Conservation (phyloP, 2,329 filamentous ascomycete species). For the Macrophomina tecta region DNA sequence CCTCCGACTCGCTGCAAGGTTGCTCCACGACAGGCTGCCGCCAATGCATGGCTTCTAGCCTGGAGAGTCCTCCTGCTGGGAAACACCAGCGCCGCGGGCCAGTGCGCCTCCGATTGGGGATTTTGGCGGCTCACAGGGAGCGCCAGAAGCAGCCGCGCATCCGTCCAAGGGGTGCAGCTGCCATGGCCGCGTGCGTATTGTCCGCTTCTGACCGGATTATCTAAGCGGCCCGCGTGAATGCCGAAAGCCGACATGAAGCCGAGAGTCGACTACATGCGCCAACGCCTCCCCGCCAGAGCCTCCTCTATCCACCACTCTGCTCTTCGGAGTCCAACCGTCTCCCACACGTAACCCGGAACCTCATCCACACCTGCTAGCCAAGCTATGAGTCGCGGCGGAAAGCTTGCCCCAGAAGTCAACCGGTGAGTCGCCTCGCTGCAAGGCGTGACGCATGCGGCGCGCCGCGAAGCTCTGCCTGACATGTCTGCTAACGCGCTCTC, state of each 20-base stretch:
- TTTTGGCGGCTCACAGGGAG: too few species aligned
- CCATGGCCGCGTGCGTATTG: neutral
- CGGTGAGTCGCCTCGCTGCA: constrained; percentile 64
- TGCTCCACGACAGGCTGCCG: neutral
- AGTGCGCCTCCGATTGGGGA: too few species aligned
- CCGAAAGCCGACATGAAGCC: neutral
- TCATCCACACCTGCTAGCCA: constrained; percentile 41
- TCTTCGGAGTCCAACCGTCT: constrained; percentile 30
- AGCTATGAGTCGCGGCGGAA: constrained; percentile 95
- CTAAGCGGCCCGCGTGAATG: neutral
- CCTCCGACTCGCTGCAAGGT: neutral
- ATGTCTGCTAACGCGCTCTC: constrained; percentile 37
- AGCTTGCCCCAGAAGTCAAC: constrained; percentile 99
- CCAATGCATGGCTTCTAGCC: too few species aligned
- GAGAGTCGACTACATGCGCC: constrained; percentile 18
- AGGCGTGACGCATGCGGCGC: constrained; percentile 29
- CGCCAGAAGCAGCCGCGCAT: too few species aligned
- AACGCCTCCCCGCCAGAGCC: constrained; percentile 24
- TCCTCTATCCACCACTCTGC: constrained; percentile 21
- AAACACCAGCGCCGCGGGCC: too few species aligned
- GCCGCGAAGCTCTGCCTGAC: constrained; percentile 31
- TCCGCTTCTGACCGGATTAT: neutral
- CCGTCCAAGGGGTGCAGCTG: too few species aligned
- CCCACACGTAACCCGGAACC: constrained; percentile 28
- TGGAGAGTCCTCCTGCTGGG: too few species aligned